Base-by-base conservation (phyloP, 495 filamentous ascomycete genomes). In the Xylaria cubensis region DNA sequence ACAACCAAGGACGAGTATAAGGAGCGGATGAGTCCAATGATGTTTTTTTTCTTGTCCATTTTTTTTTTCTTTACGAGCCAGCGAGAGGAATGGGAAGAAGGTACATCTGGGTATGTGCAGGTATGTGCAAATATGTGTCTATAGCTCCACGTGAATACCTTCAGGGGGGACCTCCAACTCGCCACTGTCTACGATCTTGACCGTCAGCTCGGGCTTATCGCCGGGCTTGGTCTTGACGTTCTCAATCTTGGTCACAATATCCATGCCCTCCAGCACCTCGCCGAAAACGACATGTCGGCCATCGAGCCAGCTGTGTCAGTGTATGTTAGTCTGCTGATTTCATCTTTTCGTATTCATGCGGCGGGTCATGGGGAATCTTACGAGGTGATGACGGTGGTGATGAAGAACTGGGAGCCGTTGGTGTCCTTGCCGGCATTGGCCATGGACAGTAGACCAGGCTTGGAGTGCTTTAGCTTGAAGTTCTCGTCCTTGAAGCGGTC, bases 401-500 rank as follows among this genome's bases (percentile, higher is more conserved):
- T 96, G 88, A 97, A 99, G 89, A 99, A 98, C 84, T 99, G 97
- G 63, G 93, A 97, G 76, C 97, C 97, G 80, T 99, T 99, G 86
- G 96, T 99, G 81, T 98, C 93, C 84, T 93, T 92, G 82, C 97
- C 96, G 71, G 95, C 91, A 83, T 99, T 99, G 81, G 96, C 96
- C 95, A 97, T 98, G 85, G 91, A 93, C 84, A 90, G 80, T 44
- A 85, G 78, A 79, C 89, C 86, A 78, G 84, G 84, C 82, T 87
- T 88, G 80, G 84, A 81, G 85, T 90, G 88, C 89, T 97, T 97
- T 71, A 99, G 88, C 92, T 98, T 99, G 90, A 99, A 99, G 92
- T 98, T 99, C 92, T 99, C 96, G 83, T 99, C 96, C 65, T 88
- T 78, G 84, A 98, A 99, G 86, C 95, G 97, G 74, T 91, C 88